A percentile compares a stretch with the other conserved stretches of the same genome.
Evolutionary conservation across 768 basidiomycete genomes (phyloP).

Genomic region (Chlorophyllum brunneum): DNA sequence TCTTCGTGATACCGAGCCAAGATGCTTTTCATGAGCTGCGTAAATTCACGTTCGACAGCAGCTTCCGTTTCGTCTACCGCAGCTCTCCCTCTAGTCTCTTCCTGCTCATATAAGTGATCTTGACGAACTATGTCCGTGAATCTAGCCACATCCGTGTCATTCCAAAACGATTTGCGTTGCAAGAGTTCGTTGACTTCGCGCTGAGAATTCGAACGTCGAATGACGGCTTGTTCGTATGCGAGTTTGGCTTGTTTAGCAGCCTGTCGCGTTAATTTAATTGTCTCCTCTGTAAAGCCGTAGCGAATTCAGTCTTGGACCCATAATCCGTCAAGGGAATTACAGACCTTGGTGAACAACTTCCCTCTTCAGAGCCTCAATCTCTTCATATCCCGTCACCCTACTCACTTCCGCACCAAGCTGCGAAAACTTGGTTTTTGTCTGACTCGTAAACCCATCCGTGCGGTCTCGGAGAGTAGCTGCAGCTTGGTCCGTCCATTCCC

Average conservation of each 20-base stretch:
- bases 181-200: slow-evolving; percentile 95
- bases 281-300: slow-evolving; percentile 50
- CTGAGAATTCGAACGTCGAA: slow-evolving; percentile 79
- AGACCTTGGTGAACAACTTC: slow-evolving; percentile 80
- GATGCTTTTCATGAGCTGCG: slow-evolving; percentile 82
- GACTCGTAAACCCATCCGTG: slow-evolving; percentile 54
- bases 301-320: slow-evolving; percentile 10
- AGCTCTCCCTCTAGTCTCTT: slow-evolving; percentile 66
- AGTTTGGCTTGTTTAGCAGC: slow-evolving; percentile 71
- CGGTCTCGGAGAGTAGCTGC: slow-evolving; percentile 45
- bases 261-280: slow-evolving; percentile 62
- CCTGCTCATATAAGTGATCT: slow-evolving; percentile 85
- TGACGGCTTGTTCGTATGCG: slow-evolving; percentile 75
- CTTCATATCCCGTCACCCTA: slow-evolving; percentile 86
- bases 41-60: slow-evolving; percentile 83
- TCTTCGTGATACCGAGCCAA: slow-evolving; percentile 96
- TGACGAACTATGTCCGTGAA: slow-evolving; percentile 89
- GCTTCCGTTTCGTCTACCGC: slow-evolving; percentile 68
- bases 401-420: slow-evolving; percentile 79
- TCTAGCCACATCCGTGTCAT: slow-evolving; percentile 76
- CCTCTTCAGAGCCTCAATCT: slow-evolving; percentile 78
- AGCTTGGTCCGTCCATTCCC: slow-evolving; percentile 47
- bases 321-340: slow-evolving; percentile 19
- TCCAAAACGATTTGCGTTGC: slow-evolving; percentile 92
- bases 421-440: slow-evolving; percentile 58